Evolutionary conservation across 108 stramenopile species (phyloP).

Genomic region (Cyclostephanos tholiformis): DNA sequence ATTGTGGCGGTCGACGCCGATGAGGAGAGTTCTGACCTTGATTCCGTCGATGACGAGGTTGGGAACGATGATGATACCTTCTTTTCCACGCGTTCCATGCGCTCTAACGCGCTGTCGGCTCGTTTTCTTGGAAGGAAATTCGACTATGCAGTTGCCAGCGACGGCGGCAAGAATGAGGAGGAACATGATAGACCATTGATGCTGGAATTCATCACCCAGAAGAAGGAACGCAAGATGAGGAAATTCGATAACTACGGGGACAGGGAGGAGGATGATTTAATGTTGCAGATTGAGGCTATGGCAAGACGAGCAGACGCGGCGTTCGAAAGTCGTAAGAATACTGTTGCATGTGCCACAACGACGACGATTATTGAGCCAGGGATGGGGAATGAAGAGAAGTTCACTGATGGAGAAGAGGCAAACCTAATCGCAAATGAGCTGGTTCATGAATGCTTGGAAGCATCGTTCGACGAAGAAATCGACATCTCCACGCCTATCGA

Average conservation of each 20-base stretch:
- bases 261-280: constrained; percentile 36
- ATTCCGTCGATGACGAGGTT: neutral
- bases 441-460: neutral
- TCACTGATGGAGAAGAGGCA: neutral
- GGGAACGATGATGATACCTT: constrained; percentile 43
- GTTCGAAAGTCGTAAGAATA: constrained; percentile 38
- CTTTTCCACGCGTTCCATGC: constrained; percentile 38
- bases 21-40: constrained; percentile 14
- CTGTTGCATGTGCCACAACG: neutral
- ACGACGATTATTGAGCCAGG: neutral
- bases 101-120: constrained; percentile 13
- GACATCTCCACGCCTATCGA: constrained; percentile 1
- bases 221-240: neutral
- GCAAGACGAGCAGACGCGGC: constrained; percentile 45
- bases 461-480: neutral
- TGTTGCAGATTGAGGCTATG: constrained; percentile 52
- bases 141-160: neutral
- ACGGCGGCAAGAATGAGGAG: constrained; percentile 2
- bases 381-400: neutral
- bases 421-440: neutral
- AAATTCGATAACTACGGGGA: constrained; percentile 7
- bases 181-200: constrained; percentile 10
- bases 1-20: constrained; percentile 48
- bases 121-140: neutral
- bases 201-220: constrained; percentile 18